phyloP scores from a whole-genome alignment of 2,329 filamentous ascomycete genomes.

The Leptosphaerulina australis region DNA sequence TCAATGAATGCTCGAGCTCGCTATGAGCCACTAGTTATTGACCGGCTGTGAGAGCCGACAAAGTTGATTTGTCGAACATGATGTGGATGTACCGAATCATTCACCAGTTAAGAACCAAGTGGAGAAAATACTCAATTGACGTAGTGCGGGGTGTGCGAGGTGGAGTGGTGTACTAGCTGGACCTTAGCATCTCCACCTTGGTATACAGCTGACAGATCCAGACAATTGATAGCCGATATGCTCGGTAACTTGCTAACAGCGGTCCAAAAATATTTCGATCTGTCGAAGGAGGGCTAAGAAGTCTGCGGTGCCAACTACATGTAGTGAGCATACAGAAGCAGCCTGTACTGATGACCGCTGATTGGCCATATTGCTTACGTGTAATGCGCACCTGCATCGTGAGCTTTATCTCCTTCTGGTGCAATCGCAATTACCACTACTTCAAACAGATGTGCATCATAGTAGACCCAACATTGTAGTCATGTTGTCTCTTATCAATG shows the following conservation, averaged over 20 bases:
- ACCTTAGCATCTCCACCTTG: conserved; percentile 1
- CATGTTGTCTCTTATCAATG: too few species aligned
- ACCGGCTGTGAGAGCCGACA: background rate
- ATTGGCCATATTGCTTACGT: conserved; percentile 4
- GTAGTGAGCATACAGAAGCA: background rate
- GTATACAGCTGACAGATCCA: conserved; percentile 4
- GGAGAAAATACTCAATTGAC: conserved; percentile 5
- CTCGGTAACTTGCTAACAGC: conserved; percentile 4
- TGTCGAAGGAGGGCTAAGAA: too few species aligned
- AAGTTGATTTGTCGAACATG: background rate
- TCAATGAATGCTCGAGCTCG: background rate
- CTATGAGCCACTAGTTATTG: background rate
- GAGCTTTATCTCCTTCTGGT: background rate
- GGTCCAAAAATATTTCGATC: too few species aligned
- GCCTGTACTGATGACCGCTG: background rate
- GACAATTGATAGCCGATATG: conserved; percentile 6
- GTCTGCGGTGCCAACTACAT: too few species aligned
- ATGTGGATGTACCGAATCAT: background rate
- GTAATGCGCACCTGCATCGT: background rate
- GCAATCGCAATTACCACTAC: too few species aligned
- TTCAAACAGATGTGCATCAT: too few species aligned
- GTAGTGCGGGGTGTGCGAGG: conserved; percentile 6
- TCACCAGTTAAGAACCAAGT: background rate
- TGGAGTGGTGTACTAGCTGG: background rate
- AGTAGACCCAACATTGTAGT: too few species aligned